Percentiles rank a stretch among this genome's conserved stretches.
Evolutionary conservation across 176 grass and related monocot species (phyloP).

Genomic region (Oryza officinalis): DNA sequence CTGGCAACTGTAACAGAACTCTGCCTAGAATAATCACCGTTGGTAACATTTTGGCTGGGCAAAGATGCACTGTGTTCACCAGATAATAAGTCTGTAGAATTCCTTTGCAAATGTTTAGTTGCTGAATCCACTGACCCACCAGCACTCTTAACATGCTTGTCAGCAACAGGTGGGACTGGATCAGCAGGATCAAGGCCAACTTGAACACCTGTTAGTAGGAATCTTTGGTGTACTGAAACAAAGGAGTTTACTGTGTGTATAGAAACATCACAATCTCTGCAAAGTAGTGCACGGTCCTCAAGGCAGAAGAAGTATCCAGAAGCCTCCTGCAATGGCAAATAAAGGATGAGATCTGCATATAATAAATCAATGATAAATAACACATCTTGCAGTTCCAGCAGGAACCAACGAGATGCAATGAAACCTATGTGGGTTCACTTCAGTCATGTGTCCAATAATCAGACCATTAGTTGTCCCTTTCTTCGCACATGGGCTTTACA

Average conservation of each 20-base stretch:
- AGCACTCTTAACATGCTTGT: slow-evolving; percentile 22
- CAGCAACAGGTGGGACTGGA: slow-evolving; percentile 45
- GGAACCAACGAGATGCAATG: not conserved
- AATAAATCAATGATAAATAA: slow-evolving; percentile 3
- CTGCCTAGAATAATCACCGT: slow-evolving; percentile 31
- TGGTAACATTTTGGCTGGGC: slow-evolving; percentile 33
- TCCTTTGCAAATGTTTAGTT: slow-evolving; percentile 34
- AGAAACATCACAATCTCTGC: slow-evolving; percentile 79
- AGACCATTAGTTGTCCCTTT: not conserved
- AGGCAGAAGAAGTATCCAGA: slow-evolving; percentile 96
- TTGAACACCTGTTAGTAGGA: slow-evolving; percentile 86
- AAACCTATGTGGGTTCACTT: not conserved
- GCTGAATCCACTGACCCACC: slow-evolving; percentile 28
- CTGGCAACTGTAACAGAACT: slow-evolving; percentile 37
- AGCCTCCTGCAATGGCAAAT: slow-evolving; percentile 62
- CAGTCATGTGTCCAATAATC: not conserved
- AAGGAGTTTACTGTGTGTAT: slow-evolving; percentile 80
- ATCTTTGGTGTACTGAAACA: slow-evolving; percentile 73
- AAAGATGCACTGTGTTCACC: slow-evolving; percentile 36
- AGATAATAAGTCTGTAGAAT: slow-evolving; percentile 20
- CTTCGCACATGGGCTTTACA: not conserved
- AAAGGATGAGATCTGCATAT: not conserved
- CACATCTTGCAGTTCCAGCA: slow-evolving; percentile 19
- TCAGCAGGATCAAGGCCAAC: slow-evolving; percentile 71
- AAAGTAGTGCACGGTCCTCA: slow-evolving; percentile 88